Evolutionary conservation across 2,329 filamentous ascomycete genomes (phyloP).

Genomic region (Claviceps cyperi): DNA sequence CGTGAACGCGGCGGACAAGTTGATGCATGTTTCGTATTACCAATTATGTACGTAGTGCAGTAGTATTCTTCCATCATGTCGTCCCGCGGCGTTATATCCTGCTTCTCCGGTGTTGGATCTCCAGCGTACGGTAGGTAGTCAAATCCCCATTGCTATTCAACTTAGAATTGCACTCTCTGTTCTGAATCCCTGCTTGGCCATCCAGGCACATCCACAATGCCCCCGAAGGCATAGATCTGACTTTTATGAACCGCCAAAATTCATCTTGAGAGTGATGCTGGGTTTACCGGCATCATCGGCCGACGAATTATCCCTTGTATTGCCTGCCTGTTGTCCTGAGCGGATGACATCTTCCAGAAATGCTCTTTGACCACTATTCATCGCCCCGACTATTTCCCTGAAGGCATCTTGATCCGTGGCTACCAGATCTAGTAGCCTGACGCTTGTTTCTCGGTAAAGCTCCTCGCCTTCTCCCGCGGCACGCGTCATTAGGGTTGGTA

Average conservation of each 20-base stretch:
- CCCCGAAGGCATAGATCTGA: not conserved
- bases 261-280: slow-evolving; percentile 86
- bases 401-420: slow-evolving; percentile 61
- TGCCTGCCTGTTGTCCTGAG: slow-evolving; percentile 38
- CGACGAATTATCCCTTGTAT: slow-evolving; percentile 23
- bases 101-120: too few species aligned
- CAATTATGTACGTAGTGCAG: too few species aligned
- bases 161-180: not conserved
- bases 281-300: slow-evolving; percentile 44
- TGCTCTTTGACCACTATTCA: slow-evolving; percentile 55
- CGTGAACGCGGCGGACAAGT: too few species aligned
- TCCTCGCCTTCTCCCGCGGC: slow-evolving; percentile 48
- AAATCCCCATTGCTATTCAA: too few species aligned
- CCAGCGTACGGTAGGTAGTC: too few species aligned
- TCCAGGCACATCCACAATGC: slow-evolving; percentile 1
- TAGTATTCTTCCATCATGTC: too few species aligned
- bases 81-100: too few species aligned
- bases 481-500: slow-evolving; percentile 62
- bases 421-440: slow-evolving; percentile 66
- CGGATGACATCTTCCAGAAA: slow-evolving; percentile 74
- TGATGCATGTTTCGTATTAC: too few species aligned
- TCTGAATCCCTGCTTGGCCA: not conserved
- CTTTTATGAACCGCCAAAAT: slow-evolving; percentile 49
- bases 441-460: slow-evolving; percentile 59
- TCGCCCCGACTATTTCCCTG: slow-evolving; percentile 53